phyloP scores from a whole-genome alignment of 148 eudicot species.

The Arbutus unedo region DNA sequence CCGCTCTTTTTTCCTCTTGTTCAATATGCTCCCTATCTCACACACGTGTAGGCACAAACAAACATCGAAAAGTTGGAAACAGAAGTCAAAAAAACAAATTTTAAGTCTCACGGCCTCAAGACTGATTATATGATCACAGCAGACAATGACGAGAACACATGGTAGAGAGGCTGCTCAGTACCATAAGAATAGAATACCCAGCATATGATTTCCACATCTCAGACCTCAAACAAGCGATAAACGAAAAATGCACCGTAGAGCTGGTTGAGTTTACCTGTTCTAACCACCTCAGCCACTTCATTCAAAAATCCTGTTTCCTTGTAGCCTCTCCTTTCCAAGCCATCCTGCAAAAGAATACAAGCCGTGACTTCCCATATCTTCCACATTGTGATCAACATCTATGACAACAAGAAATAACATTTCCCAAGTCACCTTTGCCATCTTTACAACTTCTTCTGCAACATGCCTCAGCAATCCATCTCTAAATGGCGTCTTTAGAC shows the following conservation, averaged over 20 bases:
- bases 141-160: not conserved
- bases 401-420: not conserved
- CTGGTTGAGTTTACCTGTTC: slow-evolving; percentile 60
- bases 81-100: not conserved
- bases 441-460: slow-evolving; percentile 77
- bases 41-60: not conserved
- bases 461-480: slow-evolving; percentile 87
- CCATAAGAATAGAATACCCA: not conserved
- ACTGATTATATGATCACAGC: not conserved
- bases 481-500: slow-evolving; percentile 93
- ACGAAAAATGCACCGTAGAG: not conserved
- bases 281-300: slow-evolving; percentile 89
- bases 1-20: not conserved
- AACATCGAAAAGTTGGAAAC: not conserved
- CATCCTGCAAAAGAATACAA: slow-evolving; percentile 56
- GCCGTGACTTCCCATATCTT: not conserved
- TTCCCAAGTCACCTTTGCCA: slow-evolving; percentile 66
- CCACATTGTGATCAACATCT: not conserved
- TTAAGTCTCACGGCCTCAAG: not conserved
- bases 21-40: not conserved
- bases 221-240: not conserved
- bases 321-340: slow-evolving; percentile 88
- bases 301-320: slow-evolving; percentile 88
- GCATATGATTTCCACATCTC: not conserved
- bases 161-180: not conserved